Conservation (phyloP, 495 filamentous ascomycete species). For the Neurospora sp. region DNA sequence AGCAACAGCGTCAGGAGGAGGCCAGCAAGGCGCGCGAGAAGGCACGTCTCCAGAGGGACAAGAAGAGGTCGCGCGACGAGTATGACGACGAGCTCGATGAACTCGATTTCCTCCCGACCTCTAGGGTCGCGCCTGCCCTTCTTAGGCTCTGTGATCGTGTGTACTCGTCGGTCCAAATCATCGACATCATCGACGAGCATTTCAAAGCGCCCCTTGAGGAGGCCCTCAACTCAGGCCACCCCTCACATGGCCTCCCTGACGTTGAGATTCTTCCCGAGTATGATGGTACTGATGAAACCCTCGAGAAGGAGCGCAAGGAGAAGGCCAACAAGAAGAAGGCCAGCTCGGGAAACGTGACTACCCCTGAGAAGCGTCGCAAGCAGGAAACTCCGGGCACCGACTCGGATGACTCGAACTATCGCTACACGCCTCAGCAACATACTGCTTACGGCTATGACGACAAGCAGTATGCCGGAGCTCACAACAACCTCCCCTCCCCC, state of each 20-base stretch:
- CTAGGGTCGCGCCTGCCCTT: constrained; percentile 28
- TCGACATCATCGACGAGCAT: constrained; percentile 19
- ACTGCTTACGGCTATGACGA: constrained; percentile 1
- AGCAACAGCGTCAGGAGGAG: constrained; percentile 35
- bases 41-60: constrained; percentile 19
- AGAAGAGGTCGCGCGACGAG: constrained; percentile 7
- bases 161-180: constrained; percentile 28
- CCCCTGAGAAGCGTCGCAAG: not conserved
- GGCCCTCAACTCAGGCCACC: constrained; percentile 2
- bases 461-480: not conserved
- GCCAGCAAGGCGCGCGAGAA: constrained; percentile 6
- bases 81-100: constrained; percentile 19
- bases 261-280: constrained; percentile 52
- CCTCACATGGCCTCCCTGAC: constrained; percentile 42
- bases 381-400: not conserved
- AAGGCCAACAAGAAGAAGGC: not conserved
- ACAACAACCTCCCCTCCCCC: constrained; percentile 1
- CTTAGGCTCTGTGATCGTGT: constrained; percentile 31
- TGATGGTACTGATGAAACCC: not conserved
- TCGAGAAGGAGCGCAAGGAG: constrained; percentile 28
- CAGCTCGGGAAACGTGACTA: not conserved
- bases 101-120: constrained; percentile 6
- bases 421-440: not conserved
- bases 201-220: constrained; percentile 19
- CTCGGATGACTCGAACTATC: not conserved